Evolutionary conservation across 2,329 filamentous ascomycete species (phyloP), one percentile per base, ranked within the genome.

Genomic region (Ambrosiella cleistominuta): DNA sequence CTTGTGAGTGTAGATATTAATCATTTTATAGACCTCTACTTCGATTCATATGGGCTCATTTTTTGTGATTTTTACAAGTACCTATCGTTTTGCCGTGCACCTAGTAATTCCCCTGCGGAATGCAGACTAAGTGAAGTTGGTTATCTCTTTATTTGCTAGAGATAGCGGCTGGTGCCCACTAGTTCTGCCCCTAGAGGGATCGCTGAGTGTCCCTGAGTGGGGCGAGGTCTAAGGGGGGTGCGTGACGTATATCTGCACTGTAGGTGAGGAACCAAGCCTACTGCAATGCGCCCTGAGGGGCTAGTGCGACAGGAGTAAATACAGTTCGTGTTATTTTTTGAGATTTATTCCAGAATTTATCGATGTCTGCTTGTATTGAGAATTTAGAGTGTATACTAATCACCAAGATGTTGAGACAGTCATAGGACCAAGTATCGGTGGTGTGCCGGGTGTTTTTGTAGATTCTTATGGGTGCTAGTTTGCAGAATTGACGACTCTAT

Each of bases 81-180:
- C 27, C 27, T 27, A 27, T 5, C 27, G 4, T 3, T 27, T 27
- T 27, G 2, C 27, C 27, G 27, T 27, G 27, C 27, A 27, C 27
- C 27, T 27, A 27, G 27, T 27, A 27, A 27, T 27, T 27, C 27
- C 27, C 27, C 27, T 27, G 27, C 27, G 27, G 27, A 27, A 27
- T 27, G 27, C 27, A 27, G 44, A n/a, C 44, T 2, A 15, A 17
- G n/a, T 47, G n/a, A 51, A 35, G 9, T 19, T 51, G 17, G 8
- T 51, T 51, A 51, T 51, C 47, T 51, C 8, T 36, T 51, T 9
- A 15, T 27, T 3, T 51, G 27, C 47, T 35, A 19, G 52, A 40
- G 52, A 54, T 54, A 54, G 52, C 39, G 52, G 37, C 37, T 38
- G 37, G 13, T 36, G 37, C 37, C 52, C 52, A 54, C 52, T 54